Evolutionary conservation across 805 yeast species (phyloP).

Genomic region (Candida tammaniensis): DNA sequence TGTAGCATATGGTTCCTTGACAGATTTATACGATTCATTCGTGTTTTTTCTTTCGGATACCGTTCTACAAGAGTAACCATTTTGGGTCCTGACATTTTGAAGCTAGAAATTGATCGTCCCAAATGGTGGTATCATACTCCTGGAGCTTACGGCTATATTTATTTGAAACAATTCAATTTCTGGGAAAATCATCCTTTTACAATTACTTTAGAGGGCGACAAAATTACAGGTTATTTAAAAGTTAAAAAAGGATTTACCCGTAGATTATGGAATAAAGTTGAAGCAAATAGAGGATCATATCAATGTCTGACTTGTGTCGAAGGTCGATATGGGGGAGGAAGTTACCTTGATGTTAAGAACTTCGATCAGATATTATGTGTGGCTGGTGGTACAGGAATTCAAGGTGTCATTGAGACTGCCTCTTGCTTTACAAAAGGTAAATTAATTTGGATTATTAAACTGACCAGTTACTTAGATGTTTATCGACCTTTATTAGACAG

Average conservation of each 20-base stretch:
- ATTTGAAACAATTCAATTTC: slow-evolving; percentile 36
- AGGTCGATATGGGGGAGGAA: too few relatives aligned
- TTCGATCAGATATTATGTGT: too few relatives aligned
- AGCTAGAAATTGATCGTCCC: slow-evolving; percentile 48
- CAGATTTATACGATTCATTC: slow-evolving; percentile 26
- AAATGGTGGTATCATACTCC: slow-evolving; percentile 41
- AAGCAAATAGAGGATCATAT: too few relatives aligned
- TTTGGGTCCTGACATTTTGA: slow-evolving; percentile 41
- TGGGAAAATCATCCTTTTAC: slow-evolving; percentile 50
- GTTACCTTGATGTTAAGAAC: too few relatives aligned
- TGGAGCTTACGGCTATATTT: slow-evolving; percentile 37
- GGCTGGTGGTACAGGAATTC: too few relatives aligned
- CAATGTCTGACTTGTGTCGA: too few relatives aligned
- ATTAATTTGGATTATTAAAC: too few relatives aligned
- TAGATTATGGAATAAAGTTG: too few relatives aligned
- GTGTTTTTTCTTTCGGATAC: slow-evolving; percentile 33
- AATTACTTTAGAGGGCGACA: slow-evolving; percentile 21
- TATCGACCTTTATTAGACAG: too few relatives aligned
- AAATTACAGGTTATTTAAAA: slow-evolving; percentile 44
- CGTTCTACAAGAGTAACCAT: slow-evolving; percentile 31
- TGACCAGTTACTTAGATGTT: too few relatives aligned
- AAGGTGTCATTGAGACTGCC: too few relatives aligned
- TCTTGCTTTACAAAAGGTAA: too few relatives aligned
- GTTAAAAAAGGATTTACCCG: slow-evolving; percentile 40
- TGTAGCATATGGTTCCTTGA: slow-evolving; percentile 38